Evolutionary conservation across 345 rosid species (phyloP), one percentile per base, ranked within the genome.

Genomic region (Litchi chinensis): DNA sequence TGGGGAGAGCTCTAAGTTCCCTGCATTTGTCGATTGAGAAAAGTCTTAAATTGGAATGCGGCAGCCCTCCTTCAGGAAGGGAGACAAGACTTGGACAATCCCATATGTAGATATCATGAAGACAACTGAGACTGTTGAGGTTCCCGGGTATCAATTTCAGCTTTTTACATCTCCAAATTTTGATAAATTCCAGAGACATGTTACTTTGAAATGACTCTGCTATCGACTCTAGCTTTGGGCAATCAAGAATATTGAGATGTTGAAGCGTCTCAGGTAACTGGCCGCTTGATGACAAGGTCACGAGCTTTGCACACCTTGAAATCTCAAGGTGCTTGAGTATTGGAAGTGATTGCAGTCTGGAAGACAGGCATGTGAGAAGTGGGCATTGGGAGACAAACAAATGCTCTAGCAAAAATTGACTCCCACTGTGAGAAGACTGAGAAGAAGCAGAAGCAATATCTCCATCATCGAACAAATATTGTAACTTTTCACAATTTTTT

Each of bases 241-340:
- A 70, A 70, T 26, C 37, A 18, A 8, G 6, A 6, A 70, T 70
- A 3, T 22, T 15, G n/a, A 70, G 59, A 3, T 8, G 6, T 44
- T 70, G 39, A 48, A 70, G 73, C 16, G 37, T 8, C 37, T 44
- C 73, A 13, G 59, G 39, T 70, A 70, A 46, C 19, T 21, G 73
- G 28, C 59, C 9, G 21, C 13, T 6, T 22, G 40, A 22, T 24
- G 73, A 41, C 13, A 68, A 19, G 11, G 32, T 13, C 67, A 41
- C 65, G 39, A 81, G 50, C 68, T 66, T 57, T 22, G 71, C 56
- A 75, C 83, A 81, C 44, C 21, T 19, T 28, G 5, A 5, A n/a
- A 68, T 68, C 24, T 40, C 10, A 40, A 68, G 26, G 28, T 16
- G 13, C 40, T 68, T 68, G 9, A 6, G 44, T 11, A 10, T 6